Conservation (phyloP, 805 yeast genomes). For the Hanseniaspora guilliermondii region DNA sequence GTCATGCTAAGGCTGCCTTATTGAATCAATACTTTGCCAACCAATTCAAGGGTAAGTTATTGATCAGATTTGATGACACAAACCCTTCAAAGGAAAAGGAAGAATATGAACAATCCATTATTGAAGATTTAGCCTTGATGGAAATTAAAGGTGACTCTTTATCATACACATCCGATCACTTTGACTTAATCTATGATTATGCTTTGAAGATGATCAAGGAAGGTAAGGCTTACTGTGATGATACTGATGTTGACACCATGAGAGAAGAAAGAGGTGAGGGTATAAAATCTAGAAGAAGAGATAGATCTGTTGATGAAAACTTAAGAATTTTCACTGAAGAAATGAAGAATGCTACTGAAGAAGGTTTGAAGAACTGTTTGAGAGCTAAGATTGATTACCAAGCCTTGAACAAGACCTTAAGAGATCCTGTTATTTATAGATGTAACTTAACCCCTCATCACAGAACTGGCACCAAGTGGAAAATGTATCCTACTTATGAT, state of each 20-base stretch:
- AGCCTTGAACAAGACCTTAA: constrained; percentile 82
- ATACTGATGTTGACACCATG: constrained; percentile 88
- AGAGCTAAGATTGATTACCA: constrained; percentile 94
- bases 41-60: constrained; percentile 88
- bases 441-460: constrained; percentile 96
- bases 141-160: constrained; percentile 86
- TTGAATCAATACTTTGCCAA: constrained; percentile 94
- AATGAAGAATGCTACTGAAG: constrained; percentile 89
- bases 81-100: constrained; percentile 93
- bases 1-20: constrained; percentile 97
- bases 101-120: constrained; percentile 86
- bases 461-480: constrained; percentile 87
- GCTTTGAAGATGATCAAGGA: constrained; percentile 82
- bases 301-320: constrained; percentile 85
- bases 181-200: constrained; percentile 76
- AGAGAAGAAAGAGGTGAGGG: constrained; percentile 99
- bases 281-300: constrained; percentile 81
- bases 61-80: constrained; percentile 95
- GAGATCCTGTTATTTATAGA: constrained; percentile 98
- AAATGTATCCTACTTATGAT: constrained; percentile 95
- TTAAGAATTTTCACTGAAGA: constrained; percentile 73
- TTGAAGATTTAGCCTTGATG: constrained; percentile 79
- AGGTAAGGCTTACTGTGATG: constrained; percentile 96
- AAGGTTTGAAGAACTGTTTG: constrained; percentile 80
- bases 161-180: constrained; percentile 89